Conservation (phyloP, 805 yeast genomes). For the Nakazawaea pomicola region DNA sequence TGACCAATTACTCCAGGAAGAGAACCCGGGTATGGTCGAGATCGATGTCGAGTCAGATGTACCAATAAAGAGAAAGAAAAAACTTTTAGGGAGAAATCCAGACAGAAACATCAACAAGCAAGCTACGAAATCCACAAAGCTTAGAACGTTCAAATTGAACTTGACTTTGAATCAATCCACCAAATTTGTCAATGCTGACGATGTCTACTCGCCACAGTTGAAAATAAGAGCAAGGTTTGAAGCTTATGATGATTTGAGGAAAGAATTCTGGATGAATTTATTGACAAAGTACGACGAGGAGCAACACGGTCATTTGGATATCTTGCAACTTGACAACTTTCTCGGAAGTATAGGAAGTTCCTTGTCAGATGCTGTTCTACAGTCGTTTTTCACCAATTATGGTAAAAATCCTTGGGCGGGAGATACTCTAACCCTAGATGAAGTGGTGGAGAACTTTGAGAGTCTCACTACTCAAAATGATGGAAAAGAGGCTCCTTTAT, state of each 20-base stretch:
- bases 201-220: slow-evolving; percentile 46
- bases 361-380: slow-evolving; percentile 49
- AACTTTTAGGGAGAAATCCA: slow-evolving; percentile 16
- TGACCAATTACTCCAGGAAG: slow-evolving; percentile 9
- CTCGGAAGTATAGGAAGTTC: slow-evolving; percentile 61
- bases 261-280: slow-evolving; percentile 64
- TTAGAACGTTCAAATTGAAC: slow-evolving; percentile 35
- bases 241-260: slow-evolving; percentile 59
- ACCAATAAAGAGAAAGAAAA: slow-evolving; percentile 15
- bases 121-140: slow-evolving; percentile 34
- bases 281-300: slow-evolving; percentile 47
- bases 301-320: slow-evolving; percentile 40
- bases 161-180: slow-evolving; percentile 24
- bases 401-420: slow-evolving; percentile 49
- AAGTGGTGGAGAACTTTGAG: slow-evolving; percentile 44
- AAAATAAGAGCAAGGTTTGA: slow-evolving; percentile 59
- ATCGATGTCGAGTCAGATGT: slow-evolving; percentile 14
- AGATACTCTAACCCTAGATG: slow-evolving; percentile 38
- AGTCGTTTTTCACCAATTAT: slow-evolving; percentile 42
- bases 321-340: slow-evolving; percentile 58
- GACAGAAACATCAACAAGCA: slow-evolving; percentile 28
- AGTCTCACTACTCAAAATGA: slow-evolving; percentile 14
- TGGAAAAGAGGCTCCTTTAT: not conserved
- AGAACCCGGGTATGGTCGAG: slow-evolving; percentile 13
- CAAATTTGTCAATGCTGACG: slow-evolving; percentile 28